Percentiles rank a stretch among this genome's conserved stretches.
These are phyloP conservation scores for Kwoniella shivajii DNA, from an alignment of 1,284 basidiomycete species.

Conservation along the genomic window DNA sequence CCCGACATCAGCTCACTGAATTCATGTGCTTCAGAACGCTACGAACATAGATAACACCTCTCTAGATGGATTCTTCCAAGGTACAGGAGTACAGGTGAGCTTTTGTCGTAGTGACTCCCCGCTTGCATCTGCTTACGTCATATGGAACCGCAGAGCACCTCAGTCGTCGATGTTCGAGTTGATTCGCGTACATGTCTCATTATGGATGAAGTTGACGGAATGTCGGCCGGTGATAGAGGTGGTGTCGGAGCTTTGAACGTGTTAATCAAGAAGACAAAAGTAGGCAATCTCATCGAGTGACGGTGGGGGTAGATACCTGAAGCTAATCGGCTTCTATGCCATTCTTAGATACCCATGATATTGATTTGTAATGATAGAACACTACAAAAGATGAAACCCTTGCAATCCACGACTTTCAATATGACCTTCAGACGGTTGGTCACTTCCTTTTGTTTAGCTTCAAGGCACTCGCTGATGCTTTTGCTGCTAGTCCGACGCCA, in stretches of 20 bases:
- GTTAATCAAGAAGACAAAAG: slow-evolving; percentile 91
- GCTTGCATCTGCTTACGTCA: background rate
- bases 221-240: slow-evolving; percentile 96
- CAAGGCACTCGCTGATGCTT: background rate
- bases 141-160: slow-evolving; percentile 62
- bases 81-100: slow-evolving; percentile 59
- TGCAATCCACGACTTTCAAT: slow-evolving; percentile 72
- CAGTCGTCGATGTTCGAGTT: slow-evolving; percentile 69
- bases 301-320: background rate
- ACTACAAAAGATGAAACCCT: slow-evolving; percentile 87
- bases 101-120: background rate
- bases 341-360: slow-evolving; percentile 83
- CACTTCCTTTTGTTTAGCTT: background rate
- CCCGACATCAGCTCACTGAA: background rate
- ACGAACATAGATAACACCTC: slow-evolving; percentile 87
- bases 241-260: slow-evolving; percentile 91
- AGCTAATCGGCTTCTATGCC: background rate
- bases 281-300: slow-evolving; percentile 36
- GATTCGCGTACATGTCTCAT: slow-evolving; percentile 85
- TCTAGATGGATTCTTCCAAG: slow-evolving; percentile 82
- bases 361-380: slow-evolving; percentile 93
- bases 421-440: slow-evolving; percentile 74
- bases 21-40: slow-evolving; percentile 61
- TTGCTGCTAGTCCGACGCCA: slow-evolving; percentile 67
- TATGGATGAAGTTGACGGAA: slow-evolving; percentile 99